Base-by-base conservation (phyloP, 495 filamentous ascomycete species). In the Tuber aestivum region DNA sequence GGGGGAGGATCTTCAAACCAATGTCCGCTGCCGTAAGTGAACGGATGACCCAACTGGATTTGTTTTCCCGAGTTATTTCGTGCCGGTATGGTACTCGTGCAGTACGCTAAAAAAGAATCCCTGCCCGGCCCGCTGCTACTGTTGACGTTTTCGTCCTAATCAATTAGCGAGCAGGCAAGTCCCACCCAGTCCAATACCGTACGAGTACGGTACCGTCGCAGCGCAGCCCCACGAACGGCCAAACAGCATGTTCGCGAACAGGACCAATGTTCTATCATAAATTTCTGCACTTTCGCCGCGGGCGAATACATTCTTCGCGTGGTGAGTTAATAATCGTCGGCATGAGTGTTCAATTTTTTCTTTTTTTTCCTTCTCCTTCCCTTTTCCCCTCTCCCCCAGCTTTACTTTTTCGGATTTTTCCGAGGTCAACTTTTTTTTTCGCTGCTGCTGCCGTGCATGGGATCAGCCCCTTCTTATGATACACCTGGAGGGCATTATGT, bases 231-330 rank as follows among this genome's bases (percentile, higher is more conserved):
- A 65, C 56, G 56, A 65, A 61, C 9, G 2, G 10, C 27, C 56
- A 27, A 20, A 7, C 56, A 65, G 27, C 56, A 20, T 18, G 56
- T 35, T 65, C 56, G 56, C 6, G 0, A 65, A 65, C n/a, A 7
- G 56, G 56, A 18, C 56, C 56, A 65, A 65, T 65, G 27, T 65
- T 65, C 27, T 65, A 65, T 65, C 56, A 20, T 35, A 65, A 65
- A 18, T 65, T 65, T 12, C 27, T 65, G 56, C 56, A 65, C 56
- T 65, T 65, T 65, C 27, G 56, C 56, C 56, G 12, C 56, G 50
- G 50, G n/a, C 50, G n/a, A 32, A 61, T 61, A 61, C 50, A 61
- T 32, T 14, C 50, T 23, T 27, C 50, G 50, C n/a, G n/a, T 32
- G 12, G 10, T 65, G 56, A 65, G 56, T 65, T 16, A 65, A 65